phyloP scores from a whole-genome alignment of 768 basidiomycete genomes.

The Aureoboletus auriporus region DNA sequence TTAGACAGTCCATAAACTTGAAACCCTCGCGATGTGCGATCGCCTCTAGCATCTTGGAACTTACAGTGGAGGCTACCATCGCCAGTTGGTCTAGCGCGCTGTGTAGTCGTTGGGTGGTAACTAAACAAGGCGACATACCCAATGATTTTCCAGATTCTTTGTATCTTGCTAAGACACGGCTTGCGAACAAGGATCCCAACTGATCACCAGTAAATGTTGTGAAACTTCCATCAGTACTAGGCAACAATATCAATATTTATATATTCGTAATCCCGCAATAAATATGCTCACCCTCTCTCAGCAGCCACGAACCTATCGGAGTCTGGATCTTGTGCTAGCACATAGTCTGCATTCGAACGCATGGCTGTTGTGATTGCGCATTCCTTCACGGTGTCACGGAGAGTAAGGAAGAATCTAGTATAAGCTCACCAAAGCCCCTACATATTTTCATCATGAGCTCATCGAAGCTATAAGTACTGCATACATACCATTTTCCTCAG shows the following conservation, averaged over 20 bases:
- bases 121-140: slow-evolving; percentile 25
- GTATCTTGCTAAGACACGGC: slow-evolving; percentile 41
- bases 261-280: neutral
- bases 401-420: neutral
- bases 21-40: slow-evolving; percentile 79
- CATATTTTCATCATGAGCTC: neutral
- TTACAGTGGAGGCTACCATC: slow-evolving; percentile 88
- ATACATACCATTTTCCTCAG: slow-evolving; percentile 76
- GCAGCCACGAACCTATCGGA: slow-evolving; percentile 80
- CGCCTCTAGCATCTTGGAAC: slow-evolving; percentile 82
- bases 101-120: slow-evolving; percentile 35
- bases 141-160: slow-evolving; percentile 42
- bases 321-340: slow-evolving; percentile 89
- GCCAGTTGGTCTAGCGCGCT: slow-evolving; percentile 53
- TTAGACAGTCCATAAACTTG: slow-evolving; percentile 80
- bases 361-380: slow-evolving; percentile 66
- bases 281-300: slow-evolving; percentile 49
- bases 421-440: slow-evolving; percentile 47
- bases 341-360: slow-evolving; percentile 48
- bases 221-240: slow-evolving; percentile 50
- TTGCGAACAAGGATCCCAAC: slow-evolving; percentile 59
- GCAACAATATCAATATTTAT: slow-evolving; percentile 2
- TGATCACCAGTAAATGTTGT: slow-evolving; percentile 81
- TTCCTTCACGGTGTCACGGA: slow-evolving; percentile 43
- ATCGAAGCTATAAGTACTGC: neutral